Percentiles rank a stretch among this genome's conserved stretches.
Evolutionary conservation across 139 green algal genomes (phyloP).

Genomic region (Tetradesmus lagerheimii): DNA sequence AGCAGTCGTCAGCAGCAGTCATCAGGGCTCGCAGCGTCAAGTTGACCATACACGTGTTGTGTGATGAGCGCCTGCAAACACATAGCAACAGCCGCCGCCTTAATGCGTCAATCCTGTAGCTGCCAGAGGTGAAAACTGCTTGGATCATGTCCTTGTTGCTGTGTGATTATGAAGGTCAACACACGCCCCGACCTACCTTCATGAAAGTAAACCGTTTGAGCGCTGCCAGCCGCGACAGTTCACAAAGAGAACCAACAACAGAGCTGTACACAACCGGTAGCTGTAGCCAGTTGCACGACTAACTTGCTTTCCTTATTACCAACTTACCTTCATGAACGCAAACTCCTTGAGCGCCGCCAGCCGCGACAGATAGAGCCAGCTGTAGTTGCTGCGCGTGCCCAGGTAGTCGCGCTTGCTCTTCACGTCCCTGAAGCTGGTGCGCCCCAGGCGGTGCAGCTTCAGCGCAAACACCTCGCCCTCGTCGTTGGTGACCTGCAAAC

Average conservation of each 20-base stretch:
- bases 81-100: too few relatives aligned
- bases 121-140: too few relatives aligned
- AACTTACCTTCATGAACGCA: constrained; percentile 92
- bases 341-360: constrained; percentile 97
- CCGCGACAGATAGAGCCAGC: constrained; percentile 96
- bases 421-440: constrained; percentile 97
- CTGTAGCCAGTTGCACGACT: too few relatives aligned
- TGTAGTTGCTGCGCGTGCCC: constrained; percentile 70
- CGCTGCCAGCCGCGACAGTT: constrained; percentile 89
- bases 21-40: background rate
- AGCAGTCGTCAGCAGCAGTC: background rate
- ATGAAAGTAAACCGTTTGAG: constrained; percentile 44
- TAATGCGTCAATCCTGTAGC: too few relatives aligned
- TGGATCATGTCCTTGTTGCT: too few relatives aligned
- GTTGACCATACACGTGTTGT: too few relatives aligned
- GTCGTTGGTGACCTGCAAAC: constrained; percentile 66
- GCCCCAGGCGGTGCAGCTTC: constrained; percentile 97
- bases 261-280: too few relatives aligned
- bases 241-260: background rate
- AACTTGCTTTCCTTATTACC: too few relatives aligned
- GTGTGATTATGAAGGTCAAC: too few relatives aligned
- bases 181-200: background rate
- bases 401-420: constrained; percentile 99
- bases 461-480: constrained; percentile 88
- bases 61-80: too few relatives aligned